A percentile compares a stretch with the other conserved stretches of the same genome.
These are phyloP conservation scores for Theileria equi DNA, from an alignment of 169 alveolate species.

Conservation along the genomic window DNA sequence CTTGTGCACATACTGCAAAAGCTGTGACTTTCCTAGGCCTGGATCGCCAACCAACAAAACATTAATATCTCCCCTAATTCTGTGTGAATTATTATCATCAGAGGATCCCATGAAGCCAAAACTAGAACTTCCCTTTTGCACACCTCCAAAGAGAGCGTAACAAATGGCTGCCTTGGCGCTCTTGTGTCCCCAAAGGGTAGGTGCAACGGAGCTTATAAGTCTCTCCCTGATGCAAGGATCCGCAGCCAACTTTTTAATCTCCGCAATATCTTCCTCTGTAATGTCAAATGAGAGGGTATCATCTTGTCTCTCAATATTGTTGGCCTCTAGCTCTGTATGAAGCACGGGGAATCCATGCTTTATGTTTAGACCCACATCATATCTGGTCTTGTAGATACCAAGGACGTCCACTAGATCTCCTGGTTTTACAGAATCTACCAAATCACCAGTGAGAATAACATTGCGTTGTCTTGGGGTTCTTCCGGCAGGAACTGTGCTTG, in stretches of 20 bases:
- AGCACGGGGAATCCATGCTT: conserved; percentile 97
- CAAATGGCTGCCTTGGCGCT: conserved; percentile 90
- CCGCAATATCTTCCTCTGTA: conserved; percentile 91
- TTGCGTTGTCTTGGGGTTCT: conserved; percentile 98
- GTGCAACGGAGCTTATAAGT: conserved; percentile 94
- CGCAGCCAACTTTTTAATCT: conserved; percentile 86
- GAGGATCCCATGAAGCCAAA: conserved; percentile 26
- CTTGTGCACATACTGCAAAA: conserved; percentile 95
- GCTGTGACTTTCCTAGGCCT: conserved; percentile 98
- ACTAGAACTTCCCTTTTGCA: conserved; percentile 64
- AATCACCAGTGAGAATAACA: conserved; percentile 93
- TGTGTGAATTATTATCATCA: conserved; percentile 81
- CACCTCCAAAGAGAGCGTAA: conserved; percentile 93
- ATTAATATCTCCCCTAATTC: conserved; percentile 96
- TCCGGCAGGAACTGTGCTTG: conserved; percentile 98
- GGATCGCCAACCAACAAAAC: conserved; percentile 94
- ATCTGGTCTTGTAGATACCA: conserved; percentile 93
- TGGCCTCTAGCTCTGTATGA: conserved; percentile 93
- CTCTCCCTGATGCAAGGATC: conserved; percentile 92
- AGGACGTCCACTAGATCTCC: conserved; percentile 98
- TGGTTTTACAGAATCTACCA: conserved; percentile 96
- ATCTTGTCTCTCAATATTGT: conserved; percentile 85
- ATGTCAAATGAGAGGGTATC: conserved; percentile 85
- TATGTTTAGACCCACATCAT: conserved; percentile 90
- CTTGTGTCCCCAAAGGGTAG: conserved; percentile 96